These are phyloP conservation scores for Vanilla planifolia DNA, from an alignment of 106 monocot genomes.

Conservation along the genomic window DNA sequence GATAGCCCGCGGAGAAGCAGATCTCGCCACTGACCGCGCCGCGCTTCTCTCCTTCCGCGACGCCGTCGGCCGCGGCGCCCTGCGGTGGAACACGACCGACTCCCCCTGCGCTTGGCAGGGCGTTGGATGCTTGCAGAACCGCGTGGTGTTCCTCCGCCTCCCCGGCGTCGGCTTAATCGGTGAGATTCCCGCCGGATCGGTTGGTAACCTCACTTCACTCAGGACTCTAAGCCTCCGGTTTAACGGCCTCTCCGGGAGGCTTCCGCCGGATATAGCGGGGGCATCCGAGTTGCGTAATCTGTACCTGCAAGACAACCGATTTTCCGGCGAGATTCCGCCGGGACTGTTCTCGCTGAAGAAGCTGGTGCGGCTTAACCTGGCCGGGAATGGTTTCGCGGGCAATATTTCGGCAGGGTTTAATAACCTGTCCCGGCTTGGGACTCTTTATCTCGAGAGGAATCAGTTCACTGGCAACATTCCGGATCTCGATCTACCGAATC, in stretches of 20 bases:
- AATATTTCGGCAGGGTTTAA: constrained; percentile 27
- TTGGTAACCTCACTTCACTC: constrained; percentile 66
- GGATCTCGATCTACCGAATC: constrained; percentile 26
- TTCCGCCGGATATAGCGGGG: constrained; percentile 43
- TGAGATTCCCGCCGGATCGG: constrained; percentile 24
- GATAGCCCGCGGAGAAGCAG: constrained; percentile 1
- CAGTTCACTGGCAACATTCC: constrained; percentile 36
- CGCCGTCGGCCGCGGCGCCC: constrained; percentile 23
- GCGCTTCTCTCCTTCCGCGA: constrained; percentile 43
- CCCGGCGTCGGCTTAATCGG: constrained; percentile 53
- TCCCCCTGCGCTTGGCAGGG: constrained; percentile 65
- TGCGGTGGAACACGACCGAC: constrained; percentile 39
- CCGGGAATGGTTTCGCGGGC: constrained; percentile 46
- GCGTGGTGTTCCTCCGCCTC: constrained; percentile 55
- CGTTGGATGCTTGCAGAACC: constrained; percentile 37
- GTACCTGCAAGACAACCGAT: constrained; percentile 43
- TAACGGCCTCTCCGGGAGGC: constrained; percentile 47
- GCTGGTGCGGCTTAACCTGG: constrained; percentile 48
- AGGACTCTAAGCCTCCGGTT: constrained; percentile 48
- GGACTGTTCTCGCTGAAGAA: constrained; percentile 20
- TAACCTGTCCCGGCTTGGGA: constrained; percentile 29
- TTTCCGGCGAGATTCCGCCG: constrained; percentile 50
- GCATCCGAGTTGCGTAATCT: constrained; percentile 33
- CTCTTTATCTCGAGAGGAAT: constrained; percentile 47
- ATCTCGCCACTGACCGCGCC: constrained; percentile 34